Base-by-base conservation (phyloP, 169 alveolate genomes). In the Miamiensis avidus region DNA sequence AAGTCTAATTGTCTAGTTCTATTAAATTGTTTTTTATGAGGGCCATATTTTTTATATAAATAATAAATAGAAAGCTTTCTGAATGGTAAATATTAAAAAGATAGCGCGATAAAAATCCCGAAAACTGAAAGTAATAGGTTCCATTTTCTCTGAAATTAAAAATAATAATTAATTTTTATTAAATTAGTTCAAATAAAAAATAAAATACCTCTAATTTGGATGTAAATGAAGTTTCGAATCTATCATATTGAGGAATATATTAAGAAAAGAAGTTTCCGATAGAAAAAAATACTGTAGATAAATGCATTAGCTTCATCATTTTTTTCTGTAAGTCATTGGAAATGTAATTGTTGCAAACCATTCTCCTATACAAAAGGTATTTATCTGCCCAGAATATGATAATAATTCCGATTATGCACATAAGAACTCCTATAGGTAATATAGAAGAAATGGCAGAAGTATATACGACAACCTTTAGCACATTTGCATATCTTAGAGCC, bases 401-500 rank as follows among this genome's bases (percentile, higher is more conserved):
- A 0, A 83, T n/a, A 25, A 83, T 72, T 31, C 95, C 95, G 15
- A 69, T 29, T 25, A 84, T 30, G 25, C 89, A 79, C 26, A 89
- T 77, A 0, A 92, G 93, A 0, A 90, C 73, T 20, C 91, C 78
- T 64, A 89, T 75, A 1, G 95, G 95, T 1, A 88, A 11, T 0
- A 92, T 16, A 0, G 95, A 90, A 33, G 90, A 65, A 31, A 89
- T 88, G 29, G 91, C 83, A 25, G 84, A 82, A 1, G 88, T 87
- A 29, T 84, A 76, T 28, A 89, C 29, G 28, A 92, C 81, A 16
- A 89, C 29, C 31, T 89, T 89, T 27, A 83, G 31, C 0, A 88
- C 87, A 73, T 92, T 89, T 20, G 94, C 82, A 81, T 81, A 84
- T 82, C 91, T 85, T 82, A 89, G 74, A 0, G 95, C 95, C 93